Evolutionary conservation across 1,284 basidiomycete species (phyloP), one percentile per base, ranked within the genome.

Genomic region (Naganishia sp.): DNA sequence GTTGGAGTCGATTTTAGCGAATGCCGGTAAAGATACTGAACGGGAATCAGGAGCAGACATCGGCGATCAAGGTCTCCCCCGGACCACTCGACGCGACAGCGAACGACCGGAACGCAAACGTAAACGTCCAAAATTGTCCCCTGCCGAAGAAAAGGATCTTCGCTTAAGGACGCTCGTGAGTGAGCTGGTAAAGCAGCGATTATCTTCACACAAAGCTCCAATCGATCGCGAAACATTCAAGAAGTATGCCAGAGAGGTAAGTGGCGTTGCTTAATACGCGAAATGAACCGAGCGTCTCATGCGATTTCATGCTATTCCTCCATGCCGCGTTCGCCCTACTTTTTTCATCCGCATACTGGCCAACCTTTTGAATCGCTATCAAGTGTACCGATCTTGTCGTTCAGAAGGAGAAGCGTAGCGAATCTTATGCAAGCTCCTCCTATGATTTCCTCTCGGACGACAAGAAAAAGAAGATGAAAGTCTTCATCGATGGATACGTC

Each of bases 401-500:
- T 18, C 89, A 92, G 66, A 98, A 96, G 79, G 96, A 99, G 83
- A 94, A 93, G 81, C 94, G 92, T 76, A 88, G 90, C 3, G 80
- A 85, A n/a, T 86, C 85, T 44, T 95, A 89, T 76, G 84, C 84
- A 66, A 85, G 88, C 28, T 84, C 84, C 39, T 84, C 84, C 55
- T 83, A 93, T 53, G 90, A 93, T 7, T 63, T 83, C 11, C 83
- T 99, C 11, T 87, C 90, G 1, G 89, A 92, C 0, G 93, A 97
- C 69, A 98, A 98, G 77, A 81, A 84, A 52, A 75, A 78, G 54
- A 98, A 98, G 82, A 93, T 99, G 77, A 96, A 94, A 81, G 87
- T 90, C 72, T 99, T 95, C 77, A 85, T 90, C 46, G 93, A 94
- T 77, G 92, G 95, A 55, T 99, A 88, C 75, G 87, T 75, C 9